phyloP scores from a whole-genome alignment of 148 eudicot species.

The Rhododendron ovatum region DNA sequence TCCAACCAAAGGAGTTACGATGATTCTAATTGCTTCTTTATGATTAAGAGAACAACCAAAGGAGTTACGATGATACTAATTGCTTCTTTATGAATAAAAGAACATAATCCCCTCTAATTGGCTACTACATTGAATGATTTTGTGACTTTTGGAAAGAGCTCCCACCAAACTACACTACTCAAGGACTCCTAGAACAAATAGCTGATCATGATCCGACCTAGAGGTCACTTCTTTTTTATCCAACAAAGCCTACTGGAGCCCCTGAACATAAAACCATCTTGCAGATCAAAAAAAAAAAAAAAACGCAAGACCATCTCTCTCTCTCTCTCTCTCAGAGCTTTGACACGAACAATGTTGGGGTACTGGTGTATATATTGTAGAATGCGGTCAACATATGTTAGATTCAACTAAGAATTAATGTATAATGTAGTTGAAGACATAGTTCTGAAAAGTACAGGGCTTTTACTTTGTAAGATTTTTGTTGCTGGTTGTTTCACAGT shows the following conservation, averaged over 20 bases:
- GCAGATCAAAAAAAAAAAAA: too few species aligned
- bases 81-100: not conserved
- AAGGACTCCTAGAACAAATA: not conserved
- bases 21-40: not conserved
- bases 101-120: not conserved
- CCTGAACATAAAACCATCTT: not conserved
- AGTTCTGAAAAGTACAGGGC: not conserved
- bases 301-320: not conserved
- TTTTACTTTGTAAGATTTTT: not conserved
- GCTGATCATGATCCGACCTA: not conserved
- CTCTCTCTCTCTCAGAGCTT: not conserved
- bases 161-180: not conserved
- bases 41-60: not conserved
- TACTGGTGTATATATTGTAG: not conserved
- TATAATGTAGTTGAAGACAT: not conserved
- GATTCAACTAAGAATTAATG: not conserved
- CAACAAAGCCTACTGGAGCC: not conserved
- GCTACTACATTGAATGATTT: not conserved
- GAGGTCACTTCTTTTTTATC: not conserved
- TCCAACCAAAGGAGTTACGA: not conserved
- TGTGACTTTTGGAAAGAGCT: not conserved
- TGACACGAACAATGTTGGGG: not conserved
- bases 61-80: too few species aligned
- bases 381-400: not conserved
- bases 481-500: not conserved